Evolutionary conservation across 495 filamentous ascomycete genomes (phyloP).

Genomic region (Penicillium psychrofluorescens): DNA sequence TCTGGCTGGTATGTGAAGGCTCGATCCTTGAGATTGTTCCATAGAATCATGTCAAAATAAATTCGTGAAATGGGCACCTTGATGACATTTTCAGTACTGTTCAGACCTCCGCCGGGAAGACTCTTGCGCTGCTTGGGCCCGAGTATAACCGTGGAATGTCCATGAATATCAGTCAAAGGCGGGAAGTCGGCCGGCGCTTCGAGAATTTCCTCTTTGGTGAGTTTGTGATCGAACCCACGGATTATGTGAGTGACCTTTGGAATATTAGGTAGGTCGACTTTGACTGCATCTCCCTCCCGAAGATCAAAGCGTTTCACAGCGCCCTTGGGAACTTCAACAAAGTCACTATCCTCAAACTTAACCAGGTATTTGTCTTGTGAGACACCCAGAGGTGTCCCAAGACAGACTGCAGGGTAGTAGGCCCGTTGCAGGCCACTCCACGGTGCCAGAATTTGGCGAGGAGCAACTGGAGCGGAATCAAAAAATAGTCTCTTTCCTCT

Average conservation of each 20-base stretch:
- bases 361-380: slow-evolving; percentile 35
- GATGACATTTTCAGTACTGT: slow-evolving; percentile 23
- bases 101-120: slow-evolving; percentile 25
- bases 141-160: slow-evolving; percentile 34
- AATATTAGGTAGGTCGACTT: slow-evolving; percentile 40
- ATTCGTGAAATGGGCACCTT: slow-evolving; percentile 39
- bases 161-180: slow-evolving; percentile 41
- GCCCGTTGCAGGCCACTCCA: slow-evolving; percentile 43
- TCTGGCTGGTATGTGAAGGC: slow-evolving; percentile 23
- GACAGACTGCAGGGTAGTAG: slow-evolving; percentile 45
- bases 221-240: slow-evolving; percentile 33
- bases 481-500: not conserved
- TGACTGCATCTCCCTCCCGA: slow-evolving; percentile 41
- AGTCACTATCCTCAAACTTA: slow-evolving; percentile 39
- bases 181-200: slow-evolving; percentile 15
- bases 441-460: slow-evolving; percentile 43
- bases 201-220: slow-evolving; percentile 25
- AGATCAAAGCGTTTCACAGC: slow-evolving; percentile 43
- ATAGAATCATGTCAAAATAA: slow-evolving; percentile 43
- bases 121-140: slow-evolving; percentile 42
- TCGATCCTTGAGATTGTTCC: slow-evolving; percentile 43
- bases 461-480: slow-evolving; percentile 21
- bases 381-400: slow-evolving; percentile 31
- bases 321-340: slow-evolving; percentile 34
- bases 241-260: slow-evolving; percentile 42